Base-by-base conservation (phyloP, 2,329 filamentous ascomycete genomes). In the Allantophomopsis lycopodina region DNA sequence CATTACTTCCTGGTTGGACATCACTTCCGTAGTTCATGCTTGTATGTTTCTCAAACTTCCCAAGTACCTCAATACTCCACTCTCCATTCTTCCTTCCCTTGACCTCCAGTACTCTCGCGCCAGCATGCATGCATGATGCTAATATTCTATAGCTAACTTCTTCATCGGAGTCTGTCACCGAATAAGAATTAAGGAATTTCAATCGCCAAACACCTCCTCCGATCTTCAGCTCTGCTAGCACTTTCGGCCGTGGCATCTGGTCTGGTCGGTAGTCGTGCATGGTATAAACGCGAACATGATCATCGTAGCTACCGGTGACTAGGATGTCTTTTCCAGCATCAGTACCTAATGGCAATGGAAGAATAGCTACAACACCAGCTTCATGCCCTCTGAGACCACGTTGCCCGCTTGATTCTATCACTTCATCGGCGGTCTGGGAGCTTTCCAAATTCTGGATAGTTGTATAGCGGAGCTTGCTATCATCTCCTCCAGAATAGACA, bases 1-100 rank as follows among this genome's bases (percentile, higher is more conserved):
- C 23, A 21, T 16, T 33, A 7, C n/a, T 30, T 13, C 15, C 14
- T 50, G 68, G 68, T 47, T 72, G 67, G 42, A 76, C 72, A 58
- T 88, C 87, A 50, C 82, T 84, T 6, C 81, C 88, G 56, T 96
- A 96, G 52, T 94, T 94, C 86, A 95, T 94, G 56, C 86, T 94
- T 60, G 83, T 68, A 55, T 95, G 87, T 55, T 89, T 83, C 49
- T 85, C 81, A 52, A 94, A 94, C 39, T 69, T 71, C 0, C 71
- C 78, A 36, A 88, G 48, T 1, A 89, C 65, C 34, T 70, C 63
- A 42, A 91, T 78, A 1, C 52, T 53, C 71, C 79, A n/a, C 41
- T 61, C 43, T 45, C 58, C 55, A 1, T 59, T 50, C 1, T 55
- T 53, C 20, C 48, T 43, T 18, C 61, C 55, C 8, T 48, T 44